These are phyloP conservation scores for Marasmius oreades DNA, from an alignment of 1,284 basidiomycete genomes.

Conservation along the genomic window DNA sequence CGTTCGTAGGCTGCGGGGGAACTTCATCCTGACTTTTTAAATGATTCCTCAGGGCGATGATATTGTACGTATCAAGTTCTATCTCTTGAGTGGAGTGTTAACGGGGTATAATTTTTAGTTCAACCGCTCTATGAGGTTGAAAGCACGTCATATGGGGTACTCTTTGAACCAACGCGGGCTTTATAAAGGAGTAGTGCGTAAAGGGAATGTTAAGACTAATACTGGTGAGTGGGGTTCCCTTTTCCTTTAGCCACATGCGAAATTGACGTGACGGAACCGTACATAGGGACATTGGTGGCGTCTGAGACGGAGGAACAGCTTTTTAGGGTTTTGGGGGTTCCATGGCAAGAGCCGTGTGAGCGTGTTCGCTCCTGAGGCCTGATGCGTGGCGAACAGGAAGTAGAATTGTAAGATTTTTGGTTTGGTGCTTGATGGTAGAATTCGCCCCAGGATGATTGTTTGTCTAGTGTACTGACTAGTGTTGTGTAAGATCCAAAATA, in stretches of 20 bases:
- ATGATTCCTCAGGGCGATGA: conserved; percentile 65
- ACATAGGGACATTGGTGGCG: conserved; percentile 67
- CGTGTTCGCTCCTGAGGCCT: conserved; percentile 36
- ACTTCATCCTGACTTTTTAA: background rate
- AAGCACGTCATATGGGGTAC: conserved; percentile 79
- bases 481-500: too few species aligned
- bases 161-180: conserved; percentile 85
- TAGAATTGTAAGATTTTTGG: too few species aligned
- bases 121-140: conserved; percentile 83
- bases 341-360: conserved; percentile 78
- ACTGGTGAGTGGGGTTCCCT: conserved; percentile 44
- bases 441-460: too few species aligned
- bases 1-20: background rate
- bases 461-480: too few species aligned
- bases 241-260: background rate
- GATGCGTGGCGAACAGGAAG: too few species aligned
- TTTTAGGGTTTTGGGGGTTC: conserved; percentile 69
- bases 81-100: background rate
- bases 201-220: conserved; percentile 59
- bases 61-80: conserved; percentile 51
- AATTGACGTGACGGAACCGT: background rate
- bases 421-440: too few species aligned
- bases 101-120: conserved; percentile 48
- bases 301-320: conserved; percentile 85
- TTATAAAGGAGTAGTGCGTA: conserved; percentile 63